Base-by-base conservation (phyloP, 2,329 filamentous ascomycete species). In the Fusarium temperatum region DNA sequence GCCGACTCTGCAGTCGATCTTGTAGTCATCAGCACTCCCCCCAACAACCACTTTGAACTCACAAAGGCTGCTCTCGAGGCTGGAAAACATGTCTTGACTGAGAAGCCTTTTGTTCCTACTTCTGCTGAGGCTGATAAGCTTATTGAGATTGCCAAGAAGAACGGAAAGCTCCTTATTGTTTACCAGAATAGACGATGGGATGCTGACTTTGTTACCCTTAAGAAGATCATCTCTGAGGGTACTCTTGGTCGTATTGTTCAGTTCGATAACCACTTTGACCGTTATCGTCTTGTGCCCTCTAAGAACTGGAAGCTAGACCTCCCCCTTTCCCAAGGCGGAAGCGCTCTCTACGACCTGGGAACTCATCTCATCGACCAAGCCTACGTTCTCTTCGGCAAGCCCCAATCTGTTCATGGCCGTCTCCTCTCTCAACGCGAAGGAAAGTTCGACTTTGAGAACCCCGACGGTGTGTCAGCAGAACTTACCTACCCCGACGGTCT, bases 31-130 rank as follows among this genome's bases (percentile, higher is more conserved):
- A 91, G 90, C 59, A 94, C 92, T 1, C 90, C 92, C 0, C 93
- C 93, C 1, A 87, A 91, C 70, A 91, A 89, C 17, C 94, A 96
- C 84, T 93, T 90, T 79, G 80, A 85, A 22, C 85, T 95, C 75
- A 85, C 90, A 41, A 90, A 90, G 81, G 82, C 88, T 58, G 91
- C 92, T 0, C 85, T 96, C 54, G 86, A 92, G 79, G 85, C 88
- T 15, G 91, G 91, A 76, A 95, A 95, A 85, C 91, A 96, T 81
- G 92, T 95, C 32, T 85, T 96, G 59, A 92, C 93, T 55, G 94
- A 96, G 85, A 96, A 96, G 85, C 94, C 94, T 6, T 96, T 96
- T 80, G 92, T 94, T 18, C 91, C 93, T 26, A 93, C 91, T 4
- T 85, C 88, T 4, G 85, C 88, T 66, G 91, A 95, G 82, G 93